These are phyloP conservation scores for Colletotrichum tanaceti DNA, from an alignment of 2,329 filamentous ascomycete genomes.

Conservation along the genomic window DNA sequence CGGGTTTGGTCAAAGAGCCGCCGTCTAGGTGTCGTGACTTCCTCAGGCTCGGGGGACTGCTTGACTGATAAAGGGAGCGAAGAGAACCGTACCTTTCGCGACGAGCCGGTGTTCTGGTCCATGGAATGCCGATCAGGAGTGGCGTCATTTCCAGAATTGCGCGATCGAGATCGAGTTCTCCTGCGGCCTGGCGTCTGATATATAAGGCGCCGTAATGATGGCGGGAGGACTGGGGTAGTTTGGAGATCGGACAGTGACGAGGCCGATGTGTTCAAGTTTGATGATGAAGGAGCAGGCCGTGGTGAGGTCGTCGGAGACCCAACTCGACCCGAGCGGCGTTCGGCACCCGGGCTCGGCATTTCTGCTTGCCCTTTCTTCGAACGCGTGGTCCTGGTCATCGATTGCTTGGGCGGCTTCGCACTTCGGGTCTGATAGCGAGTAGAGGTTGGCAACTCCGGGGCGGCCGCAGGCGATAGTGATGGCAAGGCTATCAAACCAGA, in stretches of 20 bases:
- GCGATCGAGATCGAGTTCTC: not conserved
- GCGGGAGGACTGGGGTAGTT: conserved; percentile 1
- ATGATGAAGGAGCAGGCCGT: conserved; percentile 3
- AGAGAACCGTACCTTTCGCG: conserved; percentile 29
- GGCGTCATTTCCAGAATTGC: not conserved
- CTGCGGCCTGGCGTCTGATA: conserved; percentile 13
- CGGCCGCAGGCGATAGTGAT: conserved; percentile 4
- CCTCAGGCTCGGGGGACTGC: conserved; percentile 17
- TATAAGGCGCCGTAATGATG: conserved; percentile 2
- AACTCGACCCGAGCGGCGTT: not conserved
- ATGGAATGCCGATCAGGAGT: not conserved
- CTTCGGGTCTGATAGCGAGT: not conserved
- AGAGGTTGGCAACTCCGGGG: not conserved
- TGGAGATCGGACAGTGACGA: conserved; percentile 32
- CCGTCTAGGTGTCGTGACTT: conserved; percentile 26
- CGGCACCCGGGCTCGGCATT: not conserved
- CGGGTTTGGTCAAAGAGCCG: conserved; percentile 20
- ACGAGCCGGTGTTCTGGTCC: conserved; percentile 17
- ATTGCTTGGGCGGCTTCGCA: conserved; percentile 13
- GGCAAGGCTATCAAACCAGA: not conserved
- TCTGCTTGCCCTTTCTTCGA: conserved; percentile 3
- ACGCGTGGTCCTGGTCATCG: conserved; percentile 4
- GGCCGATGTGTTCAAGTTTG: conserved; percentile 10
- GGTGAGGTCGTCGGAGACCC: conserved; percentile 1
- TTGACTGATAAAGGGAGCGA: conserved; percentile 18